Evolutionary conservation across 2,329 filamentous ascomycete genomes (phyloP).

Genomic region (Talaromyces piceae): DNA sequence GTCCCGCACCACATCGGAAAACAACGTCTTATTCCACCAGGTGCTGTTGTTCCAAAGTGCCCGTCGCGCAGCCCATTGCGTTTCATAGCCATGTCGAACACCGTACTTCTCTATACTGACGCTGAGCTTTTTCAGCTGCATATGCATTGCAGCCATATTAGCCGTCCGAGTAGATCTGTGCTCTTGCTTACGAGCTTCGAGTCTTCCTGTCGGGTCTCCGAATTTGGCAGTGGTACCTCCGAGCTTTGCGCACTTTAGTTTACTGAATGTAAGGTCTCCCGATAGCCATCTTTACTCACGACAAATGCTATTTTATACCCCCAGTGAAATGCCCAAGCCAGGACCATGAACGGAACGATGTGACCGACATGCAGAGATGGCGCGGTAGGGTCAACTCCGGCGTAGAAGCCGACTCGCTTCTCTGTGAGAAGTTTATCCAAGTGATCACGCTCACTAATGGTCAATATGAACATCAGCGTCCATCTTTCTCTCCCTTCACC

Average conservation of each 20-base stretch:
- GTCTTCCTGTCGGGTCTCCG: conserved; percentile 41
- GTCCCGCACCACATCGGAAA: conserved; percentile 67
- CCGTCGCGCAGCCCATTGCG: conserved; percentile 58
- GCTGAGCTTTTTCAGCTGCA: conserved; percentile 58
- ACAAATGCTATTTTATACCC: conserved; percentile 39
- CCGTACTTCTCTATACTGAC: conserved; percentile 61
- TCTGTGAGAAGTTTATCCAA: conserved; percentile 38
- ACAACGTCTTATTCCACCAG: conserved; percentile 67
- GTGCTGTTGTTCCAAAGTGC: conserved; percentile 70
- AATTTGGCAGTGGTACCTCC: conserved; percentile 41
- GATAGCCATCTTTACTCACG: conserved; percentile 22
- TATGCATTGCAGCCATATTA: conserved; percentile 43
- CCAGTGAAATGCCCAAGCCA: conserved; percentile 44
- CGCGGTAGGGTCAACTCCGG: conserved; percentile 44
- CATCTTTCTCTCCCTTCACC: background rate
- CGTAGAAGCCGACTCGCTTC: conserved; percentile 41
- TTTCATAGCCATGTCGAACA: conserved; percentile 56
- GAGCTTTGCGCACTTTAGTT: conserved; percentile 24
- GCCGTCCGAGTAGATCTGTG: conserved; percentile 34
- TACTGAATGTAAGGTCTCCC: background rate
- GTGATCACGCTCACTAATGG: conserved; percentile 33
- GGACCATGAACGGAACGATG: conserved; percentile 45
- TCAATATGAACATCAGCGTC: conserved; percentile 11
- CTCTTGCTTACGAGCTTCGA: conserved; percentile 32
- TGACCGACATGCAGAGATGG: conserved; percentile 45